Evolutionary conservation across 495 filamentous ascomycete species (phyloP).

Genomic region (Penicillium taxi): DNA sequence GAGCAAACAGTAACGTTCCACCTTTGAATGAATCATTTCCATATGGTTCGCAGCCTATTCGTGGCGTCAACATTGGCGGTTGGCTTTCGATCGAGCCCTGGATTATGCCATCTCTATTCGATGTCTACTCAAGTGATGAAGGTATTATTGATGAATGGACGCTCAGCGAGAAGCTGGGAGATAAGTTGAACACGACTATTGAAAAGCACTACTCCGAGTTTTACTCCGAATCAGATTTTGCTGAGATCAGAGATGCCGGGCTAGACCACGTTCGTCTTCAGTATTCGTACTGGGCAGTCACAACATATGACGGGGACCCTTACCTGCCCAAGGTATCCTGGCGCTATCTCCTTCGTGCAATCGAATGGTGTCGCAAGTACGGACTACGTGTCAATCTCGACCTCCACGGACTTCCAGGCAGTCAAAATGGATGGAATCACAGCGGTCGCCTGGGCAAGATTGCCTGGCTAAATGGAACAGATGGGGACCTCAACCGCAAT

Average conservation of each 20-base stretch:
- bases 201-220: slow-evolving; percentile 90
- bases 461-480: slow-evolving; percentile 71
- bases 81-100: slow-evolving; percentile 95
- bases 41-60: slow-evolving; percentile 73
- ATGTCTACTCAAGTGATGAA: slow-evolving; percentile 49
- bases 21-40: slow-evolving; percentile 58
- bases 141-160: slow-evolving; percentile 86
- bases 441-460: slow-evolving; percentile 66
- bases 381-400: slow-evolving; percentile 93
- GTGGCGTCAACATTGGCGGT: slow-evolving; percentile 89
- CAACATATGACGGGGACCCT: slow-evolving; percentile 76
- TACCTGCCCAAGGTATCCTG: slow-evolving; percentile 83
- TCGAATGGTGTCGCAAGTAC: slow-evolving; percentile 91
- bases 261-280: slow-evolving; percentile 95
- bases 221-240: slow-evolving; percentile 73
- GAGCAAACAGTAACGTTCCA: slow-evolving; percentile 72
- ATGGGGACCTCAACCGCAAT: slow-evolving; percentile 53
- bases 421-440: slow-evolving; percentile 89
- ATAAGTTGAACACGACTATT: slow-evolving; percentile 49
- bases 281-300: slow-evolving; percentile 92
- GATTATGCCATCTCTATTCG: slow-evolving; percentile 87
- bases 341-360: slow-evolving; percentile 87
- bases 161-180: slow-evolving; percentile 60
- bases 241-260: slow-evolving; percentile 76
- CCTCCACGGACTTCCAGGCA: slow-evolving; percentile 75